A percentile compares a stretch with the other conserved stretches of the same genome.
These are phyloP conservation scores for Fusarium austroafricanum DNA, from an alignment of 2,329 filamentous ascomycete species.

Conservation along the genomic window DNA sequence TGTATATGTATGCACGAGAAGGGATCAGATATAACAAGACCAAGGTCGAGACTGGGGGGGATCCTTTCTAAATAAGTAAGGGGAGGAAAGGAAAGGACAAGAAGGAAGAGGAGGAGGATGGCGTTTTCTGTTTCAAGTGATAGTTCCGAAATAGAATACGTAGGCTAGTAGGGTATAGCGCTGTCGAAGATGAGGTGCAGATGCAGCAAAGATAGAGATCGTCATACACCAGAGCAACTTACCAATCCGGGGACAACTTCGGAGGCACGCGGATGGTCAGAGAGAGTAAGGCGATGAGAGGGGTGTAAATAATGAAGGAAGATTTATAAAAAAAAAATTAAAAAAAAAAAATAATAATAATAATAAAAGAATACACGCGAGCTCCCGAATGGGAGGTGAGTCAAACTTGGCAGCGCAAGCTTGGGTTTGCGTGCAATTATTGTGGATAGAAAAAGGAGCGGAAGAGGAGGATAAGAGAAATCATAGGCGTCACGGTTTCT, in stretches of 20 bases:
- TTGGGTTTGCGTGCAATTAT: not conserved
- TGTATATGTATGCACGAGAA: not conserved
- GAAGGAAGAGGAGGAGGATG: not conserved
- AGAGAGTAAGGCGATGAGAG: not conserved
- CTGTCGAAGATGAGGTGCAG: constrained; percentile 22
- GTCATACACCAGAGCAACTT: constrained; percentile 44
- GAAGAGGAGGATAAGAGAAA: constrained; percentile 5
- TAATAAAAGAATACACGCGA: constrained; percentile 3
- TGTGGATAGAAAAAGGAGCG: not conserved
- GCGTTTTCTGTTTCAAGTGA: constrained; percentile 14
- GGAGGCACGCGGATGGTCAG: constrained; percentile 16
- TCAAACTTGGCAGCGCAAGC: not conserved
- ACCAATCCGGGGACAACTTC: constrained; percentile 41
- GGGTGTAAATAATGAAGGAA: not conserved
- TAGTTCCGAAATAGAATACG: constrained; percentile 1
- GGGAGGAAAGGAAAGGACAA: constrained; percentile 3
- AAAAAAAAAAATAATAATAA: too few relatives aligned
- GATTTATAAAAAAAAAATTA: not conserved
- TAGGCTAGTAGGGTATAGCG: not conserved
- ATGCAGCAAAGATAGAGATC: constrained; percentile 38
- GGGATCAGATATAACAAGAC: not conserved
- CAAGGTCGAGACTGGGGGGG: constrained; percentile 7
- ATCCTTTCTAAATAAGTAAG: constrained; percentile 10
- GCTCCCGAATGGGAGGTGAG: constrained; percentile 20
- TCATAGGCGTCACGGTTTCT: constrained; percentile 35